Evolutionary conservation across 176 grass and related monocot species (phyloP), one percentile per base, ranked within the genome.

Genomic region (Musa troglodytarum): DNA sequence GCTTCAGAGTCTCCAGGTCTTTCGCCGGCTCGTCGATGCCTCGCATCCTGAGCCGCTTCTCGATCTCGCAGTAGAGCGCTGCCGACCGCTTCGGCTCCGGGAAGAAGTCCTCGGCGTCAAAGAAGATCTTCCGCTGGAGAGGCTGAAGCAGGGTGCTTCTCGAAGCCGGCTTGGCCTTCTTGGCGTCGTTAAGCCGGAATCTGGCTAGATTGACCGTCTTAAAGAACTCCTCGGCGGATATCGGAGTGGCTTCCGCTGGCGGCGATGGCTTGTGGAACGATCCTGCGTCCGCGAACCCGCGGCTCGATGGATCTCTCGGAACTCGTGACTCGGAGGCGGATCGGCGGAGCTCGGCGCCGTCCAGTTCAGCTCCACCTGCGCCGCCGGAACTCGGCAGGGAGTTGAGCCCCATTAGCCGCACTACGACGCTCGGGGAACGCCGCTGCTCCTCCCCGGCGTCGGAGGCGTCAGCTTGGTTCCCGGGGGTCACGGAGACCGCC

Each of bases 1-100:
- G 96, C 84, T 99, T 99, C 1, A 99, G 78, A 2, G 96, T 99
- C 87, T 99, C 96, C 63, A 88, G 73, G 57, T 95, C 88, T 16
- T 85, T 79, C 0, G 84, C 72, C 0, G 96, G 91, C 62, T 95
- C 91, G 50, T 92, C 87, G 73, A 99, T 92, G 21, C 96, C 96
- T 13, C 91, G 91, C 85, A 87, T 92, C 1, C 87, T 87, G n/a
- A 99, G 86, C 1, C 96, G 91, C 14, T 89, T 85, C 74, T 95
- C 96, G 81, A 95, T 95, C 88, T 95, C 96, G 54, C 91, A 86
- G 81, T 95, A 95, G 2, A 99, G 86, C 15, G 88, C 83, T 6
- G 83, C 74, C 11, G 56, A 73, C 21, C 50, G 78, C 57, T 80
- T 80, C 8, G 82, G 88, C 10, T 99, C 96, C 9, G 96, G 96